Evolutionary conservation across 169 alveolate species (phyloP).

Genomic region (Cryptosporidium bovis): DNA sequence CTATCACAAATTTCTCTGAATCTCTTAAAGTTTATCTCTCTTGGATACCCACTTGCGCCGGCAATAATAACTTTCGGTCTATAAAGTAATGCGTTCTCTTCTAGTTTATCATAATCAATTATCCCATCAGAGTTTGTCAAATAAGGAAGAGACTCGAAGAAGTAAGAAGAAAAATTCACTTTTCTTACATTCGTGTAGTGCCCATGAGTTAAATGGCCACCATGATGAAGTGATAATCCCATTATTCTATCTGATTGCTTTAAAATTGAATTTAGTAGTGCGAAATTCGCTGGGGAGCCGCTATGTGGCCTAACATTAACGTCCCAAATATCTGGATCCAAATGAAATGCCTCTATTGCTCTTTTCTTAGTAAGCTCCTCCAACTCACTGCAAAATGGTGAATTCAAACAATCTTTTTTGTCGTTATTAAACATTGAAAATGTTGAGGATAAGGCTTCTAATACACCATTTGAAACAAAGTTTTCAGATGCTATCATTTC

Average conservation of each 20-base stretch:
- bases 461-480: constrained; percentile 81
- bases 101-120: constrained; percentile 92
- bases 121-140: constrained; percentile 88
- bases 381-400: constrained; percentile 79
- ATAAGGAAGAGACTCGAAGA: constrained; percentile 94
- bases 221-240: constrained; percentile 96
- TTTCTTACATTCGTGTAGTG: constrained; percentile 88
- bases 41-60: constrained; percentile 85
- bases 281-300: constrained; percentile 96
- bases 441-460: constrained; percentile 75
- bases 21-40: constrained; percentile 89
- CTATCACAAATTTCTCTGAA: constrained; percentile 93
- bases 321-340: constrained; percentile 95
- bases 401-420: constrained; percentile 81
- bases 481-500: constrained; percentile 86
- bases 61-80: constrained; percentile 90
- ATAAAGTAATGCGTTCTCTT: constrained; percentile 86
- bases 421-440: constrained; percentile 82
- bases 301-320: constrained; percentile 96
- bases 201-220: constrained; percentile 95
- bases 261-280: constrained; percentile 94
- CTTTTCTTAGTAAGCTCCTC: constrained; percentile 82
- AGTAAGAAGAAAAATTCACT: constrained; percentile 94
- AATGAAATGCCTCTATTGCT: constrained; percentile 93
- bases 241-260: constrained; percentile 95